A percentile compares a stretch with the other conserved stretches of the same genome.
These are phyloP conservation scores for Leccinum subspadiceum DNA, from an alignment of 1,284 basidiomycete genomes.

Conservation along the genomic window DNA sequence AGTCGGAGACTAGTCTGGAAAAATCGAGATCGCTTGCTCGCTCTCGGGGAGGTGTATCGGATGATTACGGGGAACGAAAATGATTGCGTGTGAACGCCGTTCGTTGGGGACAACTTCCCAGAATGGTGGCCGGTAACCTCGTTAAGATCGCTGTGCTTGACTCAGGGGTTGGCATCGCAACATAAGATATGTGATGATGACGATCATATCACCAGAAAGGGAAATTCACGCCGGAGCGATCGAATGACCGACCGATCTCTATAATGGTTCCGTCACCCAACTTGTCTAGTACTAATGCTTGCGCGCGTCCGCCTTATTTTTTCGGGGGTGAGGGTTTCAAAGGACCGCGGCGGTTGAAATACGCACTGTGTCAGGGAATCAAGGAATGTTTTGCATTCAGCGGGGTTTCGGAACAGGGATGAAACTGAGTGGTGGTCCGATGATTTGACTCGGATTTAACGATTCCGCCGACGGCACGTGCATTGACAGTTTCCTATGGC, in stretches of 20 bases:
- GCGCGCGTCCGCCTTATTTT: not conserved
- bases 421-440: not conserved
- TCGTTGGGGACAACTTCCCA: not conserved
- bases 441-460: not conserved
- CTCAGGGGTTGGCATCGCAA: not conserved
- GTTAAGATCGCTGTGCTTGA: not conserved
- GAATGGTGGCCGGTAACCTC: not conserved
- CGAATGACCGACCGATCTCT: not conserved
- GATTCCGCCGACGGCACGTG: not conserved
- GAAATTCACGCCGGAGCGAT: not conserved
- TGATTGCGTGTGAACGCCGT: not conserved
- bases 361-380: not conserved
- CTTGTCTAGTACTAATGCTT: not conserved
- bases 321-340: not conserved
- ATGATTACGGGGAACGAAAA: not conserved
- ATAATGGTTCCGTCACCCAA: not conserved
- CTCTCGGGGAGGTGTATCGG: not conserved
- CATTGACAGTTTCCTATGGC: not conserved
- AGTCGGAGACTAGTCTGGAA: not conserved
- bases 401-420: not conserved
- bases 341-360: not conserved
- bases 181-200: not conserved
- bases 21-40: not conserved
- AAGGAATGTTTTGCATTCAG: not conserved
- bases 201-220: not conserved